phyloP scores from a whole-genome alignment of 441 rosid genomes.

The Arabidopsis hybrid region DNA sequence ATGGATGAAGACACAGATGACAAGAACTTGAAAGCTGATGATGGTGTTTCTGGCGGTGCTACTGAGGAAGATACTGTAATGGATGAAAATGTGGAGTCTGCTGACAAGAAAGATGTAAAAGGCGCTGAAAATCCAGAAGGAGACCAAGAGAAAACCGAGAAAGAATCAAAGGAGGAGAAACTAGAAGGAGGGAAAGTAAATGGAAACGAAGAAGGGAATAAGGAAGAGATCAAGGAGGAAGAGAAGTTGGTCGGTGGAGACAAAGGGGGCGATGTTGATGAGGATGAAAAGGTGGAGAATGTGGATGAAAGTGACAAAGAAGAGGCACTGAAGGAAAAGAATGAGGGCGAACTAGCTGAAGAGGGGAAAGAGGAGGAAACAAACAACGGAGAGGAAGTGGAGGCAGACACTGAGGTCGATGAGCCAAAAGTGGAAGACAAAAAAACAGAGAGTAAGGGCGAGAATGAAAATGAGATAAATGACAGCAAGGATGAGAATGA shows the following conservation, averaged over 20 bases:
- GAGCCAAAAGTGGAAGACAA: conserved; percentile 28
- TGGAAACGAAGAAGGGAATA: conserved; percentile 25
- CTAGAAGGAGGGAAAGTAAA: conserved; percentile 20
- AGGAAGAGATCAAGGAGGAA: conserved; percentile 38
- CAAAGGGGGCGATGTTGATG: conserved; percentile 30
- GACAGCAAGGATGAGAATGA: conserved; percentile 39
- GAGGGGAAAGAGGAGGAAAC: conserved; percentile 28
- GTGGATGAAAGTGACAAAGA: conserved; percentile 29
- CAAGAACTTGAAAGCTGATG: conserved; percentile 39
- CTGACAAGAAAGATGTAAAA: conserved; percentile 11
- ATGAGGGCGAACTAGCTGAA: conserved; percentile 29
- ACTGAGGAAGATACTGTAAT: conserved; percentile 43
- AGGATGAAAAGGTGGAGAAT: conserved; percentile 25
- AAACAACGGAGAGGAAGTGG: conserved; percentile 29
- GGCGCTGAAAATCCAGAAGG: conserved; percentile 30
- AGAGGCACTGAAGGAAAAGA: conserved; percentile 24
- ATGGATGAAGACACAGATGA: conserved; percentile 40
- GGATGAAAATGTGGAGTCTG: conserved; percentile 36
- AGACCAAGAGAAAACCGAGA: conserved; percentile 31
- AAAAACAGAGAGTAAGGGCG: conserved; percentile 27
- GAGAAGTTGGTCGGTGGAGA: conserved; percentile 35
- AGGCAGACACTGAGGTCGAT: conserved; percentile 30
- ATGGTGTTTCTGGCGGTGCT: conserved; percentile 38
- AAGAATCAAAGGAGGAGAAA: conserved; percentile 35
- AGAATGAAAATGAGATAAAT: conserved; percentile 27